Conservation (phyloP, 306 rosid genomes). For the Abrus pulchellus region DNA sequence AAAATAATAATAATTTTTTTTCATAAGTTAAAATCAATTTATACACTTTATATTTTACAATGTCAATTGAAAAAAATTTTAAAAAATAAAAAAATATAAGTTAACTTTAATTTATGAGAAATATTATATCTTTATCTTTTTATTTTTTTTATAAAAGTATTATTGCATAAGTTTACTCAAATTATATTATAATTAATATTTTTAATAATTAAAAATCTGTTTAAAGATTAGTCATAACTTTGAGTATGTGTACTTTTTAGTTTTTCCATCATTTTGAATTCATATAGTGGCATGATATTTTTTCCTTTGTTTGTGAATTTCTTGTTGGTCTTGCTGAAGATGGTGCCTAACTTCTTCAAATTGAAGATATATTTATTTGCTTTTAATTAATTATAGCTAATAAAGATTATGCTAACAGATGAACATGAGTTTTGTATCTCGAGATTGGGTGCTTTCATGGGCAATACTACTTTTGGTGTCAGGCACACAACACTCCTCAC, state of each 20-base stretch:
- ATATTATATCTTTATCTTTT: too few relatives aligned
- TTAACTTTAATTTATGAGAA: too few relatives aligned
- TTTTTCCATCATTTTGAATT: background rate
- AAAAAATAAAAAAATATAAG: too few relatives aligned
- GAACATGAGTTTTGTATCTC: slow-evolving; percentile 51
- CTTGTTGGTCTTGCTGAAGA: background rate
- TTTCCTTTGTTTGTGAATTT: background rate
- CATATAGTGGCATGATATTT: background rate
- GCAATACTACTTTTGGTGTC: slow-evolving; percentile 47
- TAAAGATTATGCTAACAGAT: slow-evolving; percentile 48
- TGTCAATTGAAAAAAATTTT: too few relatives aligned
- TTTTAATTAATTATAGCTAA: background rate
- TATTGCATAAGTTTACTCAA: too few relatives aligned
- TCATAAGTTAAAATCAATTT: too few relatives aligned
- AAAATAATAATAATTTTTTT: too few relatives aligned
- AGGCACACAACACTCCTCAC: slow-evolving; percentile 47
- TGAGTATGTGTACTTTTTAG: background rate
- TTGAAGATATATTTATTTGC: background rate
- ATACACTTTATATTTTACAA: too few relatives aligned
- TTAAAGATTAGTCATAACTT: background rate
- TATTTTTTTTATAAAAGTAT: too few relatives aligned
- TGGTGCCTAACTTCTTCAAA: background rate
- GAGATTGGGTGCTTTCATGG: slow-evolving; percentile 40
- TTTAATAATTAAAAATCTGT: too few relatives aligned
- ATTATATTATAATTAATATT: too few relatives aligned